phyloP scores from a whole-genome alignment of 108 stramenopile species.

The Skeletonema tropicum region DNA sequence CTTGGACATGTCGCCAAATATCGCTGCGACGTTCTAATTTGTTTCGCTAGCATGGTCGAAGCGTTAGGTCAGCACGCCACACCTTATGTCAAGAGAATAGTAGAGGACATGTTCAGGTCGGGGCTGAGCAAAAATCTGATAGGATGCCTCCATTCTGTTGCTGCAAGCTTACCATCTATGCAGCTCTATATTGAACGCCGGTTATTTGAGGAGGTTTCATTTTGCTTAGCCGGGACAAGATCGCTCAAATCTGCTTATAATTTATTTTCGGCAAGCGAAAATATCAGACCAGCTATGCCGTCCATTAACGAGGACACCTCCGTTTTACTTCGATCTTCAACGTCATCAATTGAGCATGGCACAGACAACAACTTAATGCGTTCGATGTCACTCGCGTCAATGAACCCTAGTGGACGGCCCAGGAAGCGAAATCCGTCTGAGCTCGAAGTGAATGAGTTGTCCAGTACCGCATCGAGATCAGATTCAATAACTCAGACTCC shows the following conservation, averaged over 20 bases:
- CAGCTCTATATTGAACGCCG: constrained; percentile 75
- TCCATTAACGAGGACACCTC: constrained; percentile 9
- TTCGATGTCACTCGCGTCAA: constrained; percentile 35
- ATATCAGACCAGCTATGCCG: constrained; percentile 30
- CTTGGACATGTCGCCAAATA: constrained; percentile 13
- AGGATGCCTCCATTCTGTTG: constrained; percentile 84
- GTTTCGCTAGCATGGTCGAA: constrained; percentile 90
- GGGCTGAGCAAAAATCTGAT: constrained; percentile 90
- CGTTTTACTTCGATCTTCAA: not conserved
- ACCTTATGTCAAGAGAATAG: constrained; percentile 70
- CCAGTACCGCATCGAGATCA: not conserved
- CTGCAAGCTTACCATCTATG: constrained; percentile 73
- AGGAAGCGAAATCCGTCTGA: constrained; percentile 18
- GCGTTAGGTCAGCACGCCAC: constrained; percentile 80
- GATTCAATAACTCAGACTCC: not conserved
- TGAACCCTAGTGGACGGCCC: constrained; percentile 32
- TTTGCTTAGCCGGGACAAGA: constrained; percentile 73
- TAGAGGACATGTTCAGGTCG: constrained; percentile 91
- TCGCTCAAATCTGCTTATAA: constrained; percentile 40
- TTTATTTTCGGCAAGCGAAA: constrained; percentile 25
- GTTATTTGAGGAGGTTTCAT: constrained; percentile 86
- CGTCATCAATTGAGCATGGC: not conserved
- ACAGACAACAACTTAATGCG: constrained; percentile 27
- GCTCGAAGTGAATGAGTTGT: constrained; percentile 3
- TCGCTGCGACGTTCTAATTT: constrained; percentile 46